These are phyloP conservation scores for Lentinula sp. DNA, from an alignment of 768 basidiomycete genomes.

Conservation along the genomic window DNA sequence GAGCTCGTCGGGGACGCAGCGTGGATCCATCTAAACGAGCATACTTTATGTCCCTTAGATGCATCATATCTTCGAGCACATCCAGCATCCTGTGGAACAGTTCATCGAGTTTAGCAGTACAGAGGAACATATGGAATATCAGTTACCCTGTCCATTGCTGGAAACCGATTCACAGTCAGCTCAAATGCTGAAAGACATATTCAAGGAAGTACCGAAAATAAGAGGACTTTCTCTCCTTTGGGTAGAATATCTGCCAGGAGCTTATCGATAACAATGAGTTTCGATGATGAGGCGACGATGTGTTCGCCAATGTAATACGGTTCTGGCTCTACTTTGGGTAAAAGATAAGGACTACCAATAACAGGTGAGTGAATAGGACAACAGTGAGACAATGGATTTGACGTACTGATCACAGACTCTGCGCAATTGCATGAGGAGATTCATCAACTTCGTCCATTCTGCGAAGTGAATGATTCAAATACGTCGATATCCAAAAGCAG, in stretches of 20 bases:
- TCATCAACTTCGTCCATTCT: constrained; percentile 57
- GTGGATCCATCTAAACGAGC: constrained; percentile 57
- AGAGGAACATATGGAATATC: background rate
- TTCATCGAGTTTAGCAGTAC: background rate
- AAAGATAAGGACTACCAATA: background rate
- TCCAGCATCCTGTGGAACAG: constrained; percentile 52
- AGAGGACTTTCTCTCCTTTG: constrained; percentile 56
- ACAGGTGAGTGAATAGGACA: background rate
- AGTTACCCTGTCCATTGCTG: constrained; percentile 54
- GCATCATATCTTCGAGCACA: constrained; percentile 62
- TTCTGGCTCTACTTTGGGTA: background rate
- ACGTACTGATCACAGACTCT: constrained; percentile 65
- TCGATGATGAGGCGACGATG: constrained; percentile 49
- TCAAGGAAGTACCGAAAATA: constrained; percentile 50
- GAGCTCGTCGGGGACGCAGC: constrained; percentile 42
- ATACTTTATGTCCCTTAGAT: constrained; percentile 50
- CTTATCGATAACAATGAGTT: constrained; percentile 54
- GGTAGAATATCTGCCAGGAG: constrained; percentile 49
- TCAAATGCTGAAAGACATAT: no score
- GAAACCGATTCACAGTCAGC: background rate
- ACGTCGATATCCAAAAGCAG: background rate
- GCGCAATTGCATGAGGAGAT: constrained; percentile 66
- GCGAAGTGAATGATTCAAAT: background rate
- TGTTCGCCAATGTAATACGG: constrained; percentile 51
- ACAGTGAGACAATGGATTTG: background rate